Base-by-base conservation (phyloP, 192 early-diverging fungal genomes). In the Dissophora globulifera region DNA sequence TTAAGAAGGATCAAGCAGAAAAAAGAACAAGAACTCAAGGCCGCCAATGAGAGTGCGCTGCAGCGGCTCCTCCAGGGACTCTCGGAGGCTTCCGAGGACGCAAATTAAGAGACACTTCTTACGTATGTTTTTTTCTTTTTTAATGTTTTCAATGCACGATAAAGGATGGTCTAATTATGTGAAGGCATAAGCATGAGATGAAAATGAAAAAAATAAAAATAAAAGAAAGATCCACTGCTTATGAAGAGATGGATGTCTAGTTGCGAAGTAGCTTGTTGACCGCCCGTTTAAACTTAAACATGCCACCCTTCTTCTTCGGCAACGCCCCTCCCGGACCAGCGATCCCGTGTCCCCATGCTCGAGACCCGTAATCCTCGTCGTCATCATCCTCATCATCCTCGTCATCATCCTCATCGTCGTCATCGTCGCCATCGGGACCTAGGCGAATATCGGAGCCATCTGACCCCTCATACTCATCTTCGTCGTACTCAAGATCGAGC, bases 281-380 rank as follows among this genome's bases (percentile, higher is more conserved):
- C 2, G 72, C 72, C 20, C 58, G 41, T 58, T 76, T 76, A 31
- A 76, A 76, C 58, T 67, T 67, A 47, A 76, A 76, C 72, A 76
- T 76, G 57, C 72, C 72, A 0, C 64, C 58, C 40, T 76, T 76
- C 63, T 76, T 76, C 58, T 76, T 67, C 33, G 63, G 58, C 33
- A 67, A 40, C 2, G 60, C 41, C 15, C 61, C 62, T 2, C 72
- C 72, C 4, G 63, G 63, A 3, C 72, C 72, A 3, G 58, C 72
- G 42, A 76, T 76, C 12, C 72, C 72, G 33, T 54, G 63, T 3
- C 72, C 72, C 72, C 72, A 76, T 5, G 54, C 31, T 1, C 58
- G 72, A 12, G 61, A 27, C 40, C 19, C 58, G 33, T 50, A 48
- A n/a, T 67, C 72, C 25, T 62, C 60, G 15, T 62, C 69, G 7